phyloP scores from a whole-genome alignment of 768 basidiomycete genomes.

The Podaxis sp. region DNA sequence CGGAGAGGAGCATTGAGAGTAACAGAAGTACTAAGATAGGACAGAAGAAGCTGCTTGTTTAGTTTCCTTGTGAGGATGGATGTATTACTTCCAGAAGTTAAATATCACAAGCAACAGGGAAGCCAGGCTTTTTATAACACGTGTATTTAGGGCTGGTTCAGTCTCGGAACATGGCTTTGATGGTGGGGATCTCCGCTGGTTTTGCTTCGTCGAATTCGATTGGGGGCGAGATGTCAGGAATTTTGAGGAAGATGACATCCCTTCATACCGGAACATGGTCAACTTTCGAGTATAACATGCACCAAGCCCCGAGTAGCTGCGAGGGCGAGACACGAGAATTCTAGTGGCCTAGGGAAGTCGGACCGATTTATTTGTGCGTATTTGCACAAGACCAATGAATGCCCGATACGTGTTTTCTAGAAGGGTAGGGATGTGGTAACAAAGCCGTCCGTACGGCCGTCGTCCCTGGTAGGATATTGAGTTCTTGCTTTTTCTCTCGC shows the following conservation, averaged over 20 bases:
- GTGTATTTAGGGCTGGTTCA: neutral
- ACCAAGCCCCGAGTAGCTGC: neutral
- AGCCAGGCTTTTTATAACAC: neutral
- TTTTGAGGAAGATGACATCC: neutral
- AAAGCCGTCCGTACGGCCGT: neutral
- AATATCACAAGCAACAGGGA: neutral
- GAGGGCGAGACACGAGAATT: neutral
- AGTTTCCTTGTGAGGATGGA: neutral
- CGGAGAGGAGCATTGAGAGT: too few species aligned
- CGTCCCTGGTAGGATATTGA: neutral
- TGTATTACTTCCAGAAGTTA: neutral
- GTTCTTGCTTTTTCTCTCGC: neutral
- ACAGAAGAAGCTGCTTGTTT: too few species aligned
- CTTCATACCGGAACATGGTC: neutral
- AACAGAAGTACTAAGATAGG: too few species aligned
- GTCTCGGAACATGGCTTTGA: neutral
- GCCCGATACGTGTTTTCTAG: constrained; percentile 7
- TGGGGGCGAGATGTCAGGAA: neutral
- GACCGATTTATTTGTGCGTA: neutral
- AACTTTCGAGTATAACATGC: neutral
- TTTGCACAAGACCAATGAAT: neutral
- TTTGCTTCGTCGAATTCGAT: neutral
- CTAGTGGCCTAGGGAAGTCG: neutral
- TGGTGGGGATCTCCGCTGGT: neutral
- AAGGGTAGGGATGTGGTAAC: neutral